Percentiles rank a stretch among this genome's conserved stretches.
Conservation (phyloP, 257 asterid genomes). For the Jacaranda mimosifolia region DNA sequence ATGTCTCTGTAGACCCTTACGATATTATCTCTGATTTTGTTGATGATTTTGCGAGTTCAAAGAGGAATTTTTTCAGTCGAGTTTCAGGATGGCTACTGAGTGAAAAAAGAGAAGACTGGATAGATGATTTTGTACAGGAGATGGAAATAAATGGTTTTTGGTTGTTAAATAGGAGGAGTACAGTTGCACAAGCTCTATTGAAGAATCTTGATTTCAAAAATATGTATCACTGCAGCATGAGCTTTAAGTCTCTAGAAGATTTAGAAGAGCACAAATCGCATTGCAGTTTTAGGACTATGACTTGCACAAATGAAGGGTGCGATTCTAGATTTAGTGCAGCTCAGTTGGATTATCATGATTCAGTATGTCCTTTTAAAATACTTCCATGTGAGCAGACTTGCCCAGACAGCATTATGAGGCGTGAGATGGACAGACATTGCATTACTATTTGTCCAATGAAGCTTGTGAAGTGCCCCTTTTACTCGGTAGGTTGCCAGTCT, state of each 20-base stretch:
- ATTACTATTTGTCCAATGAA: conserved; percentile 78
- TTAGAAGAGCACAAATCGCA: conserved; percentile 48
- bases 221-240: conserved; percentile 56
- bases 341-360: conserved; percentile 60
- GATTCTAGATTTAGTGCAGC: conserved; percentile 65
- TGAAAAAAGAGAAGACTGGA: conserved; percentile 73
- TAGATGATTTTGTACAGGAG: conserved; percentile 80
- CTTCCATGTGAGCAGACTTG: conserved; percentile 77
- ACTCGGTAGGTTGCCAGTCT: conserved; percentile 63
- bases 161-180: conserved; percentile 66
- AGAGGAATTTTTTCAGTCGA: conserved; percentile 64
- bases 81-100: conserved; percentile 80
- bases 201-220: conserved; percentile 70
- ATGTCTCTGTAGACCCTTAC: conserved; percentile 54
- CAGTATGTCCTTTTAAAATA: conserved; percentile 68
- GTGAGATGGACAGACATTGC: conserved; percentile 83
- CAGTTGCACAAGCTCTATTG: conserved; percentile 63
- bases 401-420: conserved; percentile 65
- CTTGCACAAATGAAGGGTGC: conserved; percentile 70
- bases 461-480: conserved; percentile 75
- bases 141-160: conserved; percentile 82
- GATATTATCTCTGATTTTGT: conserved; percentile 63
- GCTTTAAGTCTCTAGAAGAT: conserved; percentile 57
- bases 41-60: conserved; percentile 69
- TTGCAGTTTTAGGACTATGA: conserved; percentile 59